Evolutionary conservation across 257 asterid genomes (phyloP).

Genomic region (Scutellaria baicalensis): DNA sequence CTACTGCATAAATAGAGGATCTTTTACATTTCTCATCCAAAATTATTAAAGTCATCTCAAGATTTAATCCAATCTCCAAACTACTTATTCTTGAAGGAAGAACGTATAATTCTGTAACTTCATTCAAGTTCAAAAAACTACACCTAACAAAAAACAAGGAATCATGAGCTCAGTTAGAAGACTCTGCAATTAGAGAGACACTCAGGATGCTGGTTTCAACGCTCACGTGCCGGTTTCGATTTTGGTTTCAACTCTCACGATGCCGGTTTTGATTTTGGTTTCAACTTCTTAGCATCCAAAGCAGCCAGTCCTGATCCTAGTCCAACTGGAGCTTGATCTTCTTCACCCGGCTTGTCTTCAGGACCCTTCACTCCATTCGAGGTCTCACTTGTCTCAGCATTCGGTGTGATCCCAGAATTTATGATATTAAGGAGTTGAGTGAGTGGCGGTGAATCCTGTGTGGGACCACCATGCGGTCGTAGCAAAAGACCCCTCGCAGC

Average conservation of each 20-base stretch:
- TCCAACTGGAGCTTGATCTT: slow-evolving; percentile 64
- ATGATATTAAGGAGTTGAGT: slow-evolving; percentile 56
- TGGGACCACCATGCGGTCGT: slow-evolving; percentile 67
- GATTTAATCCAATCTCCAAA: not conserved
- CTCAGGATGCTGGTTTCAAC: too few relatives aligned
- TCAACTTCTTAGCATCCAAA: slow-evolving; percentile 63
- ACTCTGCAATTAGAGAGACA: not conserved
- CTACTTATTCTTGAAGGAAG: not conserved
- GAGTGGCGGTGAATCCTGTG: slow-evolving; percentile 51
- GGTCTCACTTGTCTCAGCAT: slow-evolving; percentile 13
- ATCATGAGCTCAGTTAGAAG: not conserved
- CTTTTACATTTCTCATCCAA: too few relatives aligned
- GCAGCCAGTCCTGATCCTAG: slow-evolving; percentile 61
- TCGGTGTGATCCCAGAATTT: slow-evolving; percentile 36
- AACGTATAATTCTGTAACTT: slow-evolving; percentile 1
- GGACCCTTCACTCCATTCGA: slow-evolving; percentile 26
- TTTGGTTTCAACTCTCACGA: slow-evolving; percentile 35
- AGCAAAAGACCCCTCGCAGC: slow-evolving; percentile 77
- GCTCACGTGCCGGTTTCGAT: too few relatives aligned
- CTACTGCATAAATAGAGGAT: too few relatives aligned
- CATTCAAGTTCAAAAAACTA: not conserved
- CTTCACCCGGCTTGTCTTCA: slow-evolving; percentile 24
- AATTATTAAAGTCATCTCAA: too few relatives aligned
- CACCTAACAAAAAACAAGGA: slow-evolving; percentile 10
- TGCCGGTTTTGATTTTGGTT: slow-evolving; percentile 46